A percentile compares a stretch with the other conserved stretches of the same genome.
phyloP scores from a whole-genome alignment of 2,329 filamentous ascomycete species.

The Fusarium nurragi region DNA sequence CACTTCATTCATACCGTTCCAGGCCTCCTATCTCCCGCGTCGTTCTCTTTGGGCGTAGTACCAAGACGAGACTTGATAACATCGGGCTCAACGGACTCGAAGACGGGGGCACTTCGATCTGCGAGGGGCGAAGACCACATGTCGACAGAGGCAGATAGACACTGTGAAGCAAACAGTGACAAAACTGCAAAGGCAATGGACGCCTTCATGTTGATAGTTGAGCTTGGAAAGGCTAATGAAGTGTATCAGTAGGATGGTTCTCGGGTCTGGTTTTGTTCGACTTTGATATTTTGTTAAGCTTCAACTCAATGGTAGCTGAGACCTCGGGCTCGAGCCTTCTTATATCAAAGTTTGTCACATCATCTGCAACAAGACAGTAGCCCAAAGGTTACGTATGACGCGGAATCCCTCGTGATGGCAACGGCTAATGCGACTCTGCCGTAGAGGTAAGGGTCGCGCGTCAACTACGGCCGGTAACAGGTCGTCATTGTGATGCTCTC shows the following conservation, averaged over 20 bases:
- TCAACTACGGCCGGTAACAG: constrained; percentile 8
- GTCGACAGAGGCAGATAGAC: constrained; percentile 36
- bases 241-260: background rate
- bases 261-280: background rate
- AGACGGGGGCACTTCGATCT: constrained; percentile 18
- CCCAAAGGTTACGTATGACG: constrained; percentile 26
- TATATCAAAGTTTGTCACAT: constrained; percentile 18
- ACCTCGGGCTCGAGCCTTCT: constrained; percentile 13
- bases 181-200: constrained; percentile 13
- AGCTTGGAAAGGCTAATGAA: background rate
- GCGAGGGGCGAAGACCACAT: constrained; percentile 36
- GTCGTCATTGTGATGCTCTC: constrained; percentile 19
- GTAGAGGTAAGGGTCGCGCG: constrained; percentile 19
- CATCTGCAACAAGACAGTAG: background rate
- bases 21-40: constrained; percentile 19
- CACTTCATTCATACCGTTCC: constrained; percentile 26
- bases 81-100: constrained; percentile 33
- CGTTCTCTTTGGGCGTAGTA: constrained; percentile 32
- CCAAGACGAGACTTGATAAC: constrained; percentile 37
- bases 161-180: constrained; percentile 19
- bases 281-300: background rate
- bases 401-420: constrained; percentile 24
- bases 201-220: constrained; percentile 33
- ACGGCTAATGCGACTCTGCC: constrained; percentile 20
- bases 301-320: constrained; percentile 5